Base-by-base conservation (phyloP, 169 alveolate genomes). In the Babesia microti region DNA sequence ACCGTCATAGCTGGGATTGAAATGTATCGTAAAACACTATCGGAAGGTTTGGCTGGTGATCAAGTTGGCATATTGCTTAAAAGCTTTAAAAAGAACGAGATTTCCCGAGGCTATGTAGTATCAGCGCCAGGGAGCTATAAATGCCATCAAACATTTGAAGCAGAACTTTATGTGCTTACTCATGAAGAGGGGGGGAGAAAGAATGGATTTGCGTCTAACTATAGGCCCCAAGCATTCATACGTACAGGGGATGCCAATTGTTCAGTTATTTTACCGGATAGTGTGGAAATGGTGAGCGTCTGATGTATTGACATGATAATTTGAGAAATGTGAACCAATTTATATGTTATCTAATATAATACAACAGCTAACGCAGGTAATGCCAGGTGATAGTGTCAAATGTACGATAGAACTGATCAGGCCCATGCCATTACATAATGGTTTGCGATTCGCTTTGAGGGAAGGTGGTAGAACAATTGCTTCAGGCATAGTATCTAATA, bases 141-240 rank as follows among this genome's bases (percentile, higher is more conserved):
- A 28, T 72, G 89, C 35, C 75, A 87, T 54, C 75, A 78, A 45
- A 80, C 82, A 65, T 84, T 91, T 59, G 87, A 88, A 56, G 85
- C 87, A 17, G 88, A 89, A 57, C 56, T 89, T 17, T 91, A 91
- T 71, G 81, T 91, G 36, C 78, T 90, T 35, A 91, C 81, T 45
- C 82, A 85, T 46, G 95, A 88, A 24, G 97, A 91, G 72, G 97
- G 97, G 15, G 98, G 98, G 9, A 60, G 98, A 37, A 84, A 83
- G 63, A 89, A 87, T 51, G 95, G 96, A 11, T 92, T 92, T 75
- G 86, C 86, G 52, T 66, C 92, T 37, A 87, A 93, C 49, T 92
- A 89, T 70, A 66, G 93, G 35, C 98, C 98, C 18, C 93, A 92
- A 68, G 89, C 93, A 36, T 92, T 85, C 72, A 78, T 90, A 29